phyloP scores from a whole-genome alignment of 352 stramenopile species.

The Phytophthora cajani region DNA sequence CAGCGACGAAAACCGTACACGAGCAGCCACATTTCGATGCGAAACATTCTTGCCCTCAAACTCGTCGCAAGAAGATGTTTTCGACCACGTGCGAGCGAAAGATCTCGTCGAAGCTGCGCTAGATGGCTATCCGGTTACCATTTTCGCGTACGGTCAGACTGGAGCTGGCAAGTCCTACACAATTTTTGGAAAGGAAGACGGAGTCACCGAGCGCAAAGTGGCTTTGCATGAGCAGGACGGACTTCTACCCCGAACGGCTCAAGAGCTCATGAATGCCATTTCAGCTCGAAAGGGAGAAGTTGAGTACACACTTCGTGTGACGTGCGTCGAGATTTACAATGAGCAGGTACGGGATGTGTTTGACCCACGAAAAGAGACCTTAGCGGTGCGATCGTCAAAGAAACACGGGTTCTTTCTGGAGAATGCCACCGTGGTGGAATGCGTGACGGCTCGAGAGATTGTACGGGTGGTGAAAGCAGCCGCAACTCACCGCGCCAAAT shows the following conservation, averaged over 20 bases:
- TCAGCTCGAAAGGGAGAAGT: slow-evolving; percentile 40
- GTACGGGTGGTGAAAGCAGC: slow-evolving; percentile 69
- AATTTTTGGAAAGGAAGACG: slow-evolving; percentile 75
- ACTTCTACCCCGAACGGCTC: slow-evolving; percentile 57
- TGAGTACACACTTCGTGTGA: slow-evolving; percentile 71
- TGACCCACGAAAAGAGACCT: slow-evolving; percentile 60
- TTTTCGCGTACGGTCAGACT: slow-evolving; percentile 82
- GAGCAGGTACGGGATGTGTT: slow-evolving; percentile 75
- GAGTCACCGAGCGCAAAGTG: slow-evolving; percentile 34
- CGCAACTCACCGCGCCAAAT: slow-evolving; percentile 68
- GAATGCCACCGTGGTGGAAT: slow-evolving; percentile 74
- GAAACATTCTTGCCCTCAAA: slow-evolving; percentile 55
- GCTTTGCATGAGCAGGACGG: slow-evolving; percentile 47
- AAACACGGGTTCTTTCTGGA: slow-evolving; percentile 76
- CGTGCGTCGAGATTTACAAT: slow-evolving; percentile 84
- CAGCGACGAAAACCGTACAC: slow-evolving; percentile 35
- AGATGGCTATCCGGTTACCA: slow-evolving; percentile 72
- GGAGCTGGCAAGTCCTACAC: slow-evolving; percentile 78
- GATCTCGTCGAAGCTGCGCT: slow-evolving; percentile 61
- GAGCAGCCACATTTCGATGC: slow-evolving; percentile 68
- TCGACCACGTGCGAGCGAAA: slow-evolving; percentile 48
- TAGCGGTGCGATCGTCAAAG: slow-evolving; percentile 65
- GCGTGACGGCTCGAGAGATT: slow-evolving; percentile 60
- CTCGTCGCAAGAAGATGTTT: slow-evolving; percentile 60
- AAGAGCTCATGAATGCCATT: slow-evolving; percentile 63